Evolutionary conservation across 805 yeast species (phyloP).

Genomic region (Candida montana): DNA sequence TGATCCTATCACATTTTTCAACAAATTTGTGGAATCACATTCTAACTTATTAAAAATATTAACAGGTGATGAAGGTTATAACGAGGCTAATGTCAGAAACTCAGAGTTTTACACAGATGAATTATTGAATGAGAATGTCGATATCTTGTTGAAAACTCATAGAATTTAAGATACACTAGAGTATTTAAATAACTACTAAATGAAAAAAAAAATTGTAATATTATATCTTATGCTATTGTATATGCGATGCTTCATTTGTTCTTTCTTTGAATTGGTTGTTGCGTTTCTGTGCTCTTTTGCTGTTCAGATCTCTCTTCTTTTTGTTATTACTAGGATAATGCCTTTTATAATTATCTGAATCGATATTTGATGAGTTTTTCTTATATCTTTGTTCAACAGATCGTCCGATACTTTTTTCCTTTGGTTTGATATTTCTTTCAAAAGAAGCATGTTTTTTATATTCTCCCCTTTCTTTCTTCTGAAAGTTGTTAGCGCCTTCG

Average conservation of each 20-base stretch:
- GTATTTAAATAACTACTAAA: conserved; percentile 1
- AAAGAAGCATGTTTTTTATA: too few relatives aligned
- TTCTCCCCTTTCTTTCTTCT: too few relatives aligned
- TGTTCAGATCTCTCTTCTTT: too few relatives aligned
- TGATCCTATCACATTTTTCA: conserved; percentile 72
- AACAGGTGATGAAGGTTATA: conserved; percentile 84
- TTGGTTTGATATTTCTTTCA: too few relatives aligned
- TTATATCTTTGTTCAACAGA: not conserved
- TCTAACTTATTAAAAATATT: conserved; percentile 79
- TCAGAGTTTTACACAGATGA: conserved; percentile 56
- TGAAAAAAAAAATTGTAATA: too few relatives aligned
- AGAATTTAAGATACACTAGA: conserved; percentile 26
- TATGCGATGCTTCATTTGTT: too few relatives aligned
- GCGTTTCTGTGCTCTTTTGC: not conserved
- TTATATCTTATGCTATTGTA: too few relatives aligned
- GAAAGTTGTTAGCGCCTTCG: too few relatives aligned
- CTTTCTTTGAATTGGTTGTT: conserved; percentile 50
- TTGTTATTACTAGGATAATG: too few relatives aligned
- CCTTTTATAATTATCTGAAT: too few relatives aligned
- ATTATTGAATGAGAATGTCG: conserved; percentile 9
- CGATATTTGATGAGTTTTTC: not conserved
- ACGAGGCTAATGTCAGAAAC: conserved; percentile 83
- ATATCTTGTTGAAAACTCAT: conserved; percentile 8
- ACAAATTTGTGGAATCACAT: conserved; percentile 73
- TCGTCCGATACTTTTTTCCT: not conserved